Conservation (phyloP, 106 monocot species). For the Dendrobium huoshanense region DNA sequence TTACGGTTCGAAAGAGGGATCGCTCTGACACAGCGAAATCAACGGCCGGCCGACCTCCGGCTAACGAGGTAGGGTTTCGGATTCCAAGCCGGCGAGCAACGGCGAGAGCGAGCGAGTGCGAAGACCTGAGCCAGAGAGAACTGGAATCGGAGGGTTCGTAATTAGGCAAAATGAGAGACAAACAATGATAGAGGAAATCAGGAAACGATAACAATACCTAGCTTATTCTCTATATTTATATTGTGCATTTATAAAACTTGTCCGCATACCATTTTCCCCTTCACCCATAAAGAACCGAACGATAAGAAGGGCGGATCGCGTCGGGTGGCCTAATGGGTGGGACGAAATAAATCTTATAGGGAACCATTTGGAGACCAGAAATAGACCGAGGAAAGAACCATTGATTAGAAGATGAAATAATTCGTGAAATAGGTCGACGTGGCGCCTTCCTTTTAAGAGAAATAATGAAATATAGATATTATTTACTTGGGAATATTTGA, state of each 20-base stretch:
- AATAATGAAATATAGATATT: too few species aligned
- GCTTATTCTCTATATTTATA: neutral
- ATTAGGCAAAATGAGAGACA: neutral
- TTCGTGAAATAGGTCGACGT: neutral
- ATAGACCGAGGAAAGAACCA: neutral
- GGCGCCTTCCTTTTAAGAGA: too few species aligned
- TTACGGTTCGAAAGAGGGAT: neutral
- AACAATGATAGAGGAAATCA: neutral
- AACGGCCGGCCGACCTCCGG: neutral
- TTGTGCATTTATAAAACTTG: neutral
- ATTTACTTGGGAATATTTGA: too few species aligned
- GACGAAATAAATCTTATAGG: neutral
- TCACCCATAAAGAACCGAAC: neutral
- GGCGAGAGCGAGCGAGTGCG: neutral
- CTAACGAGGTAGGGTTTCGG: conserved; percentile 1
- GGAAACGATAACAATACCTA: neutral
- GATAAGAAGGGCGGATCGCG: neutral
- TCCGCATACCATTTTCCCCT: neutral
- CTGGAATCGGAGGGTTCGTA: neutral
- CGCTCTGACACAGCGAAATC: neutral
- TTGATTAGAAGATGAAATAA: neutral
- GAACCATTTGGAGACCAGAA: neutral
- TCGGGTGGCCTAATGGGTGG: neutral
- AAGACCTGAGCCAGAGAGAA: neutral
- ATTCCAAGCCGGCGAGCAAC: neutral